Base-by-base conservation (phyloP, 352 stramenopile genomes). In the Globisporangium paroecandrum region DNA sequence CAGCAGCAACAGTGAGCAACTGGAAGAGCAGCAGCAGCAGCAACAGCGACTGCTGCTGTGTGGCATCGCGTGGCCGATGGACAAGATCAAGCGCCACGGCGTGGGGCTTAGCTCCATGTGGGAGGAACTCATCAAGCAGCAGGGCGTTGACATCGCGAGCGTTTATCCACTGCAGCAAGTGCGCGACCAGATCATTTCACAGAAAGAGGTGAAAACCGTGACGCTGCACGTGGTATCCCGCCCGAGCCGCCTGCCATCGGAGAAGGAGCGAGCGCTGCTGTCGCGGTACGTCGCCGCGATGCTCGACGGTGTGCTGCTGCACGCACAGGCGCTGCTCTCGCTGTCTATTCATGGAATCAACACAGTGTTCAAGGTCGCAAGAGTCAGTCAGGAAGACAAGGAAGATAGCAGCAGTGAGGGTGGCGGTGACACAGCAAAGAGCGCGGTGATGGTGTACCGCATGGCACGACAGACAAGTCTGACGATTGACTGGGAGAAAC, bases 101-200 rank as follows among this genome's bases (percentile, higher is more conserved):
- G 78, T 92, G 10, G 86, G 83, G 55, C 66, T 94, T 3, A 90
- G 81, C 74, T 78, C 72, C 64, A 86, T 94, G 71, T 94, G 86
- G 86, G 85, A 91, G 69, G 75, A 74, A 8, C 71, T 76, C 36
- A 66, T 89, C 1, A 58, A 34, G 4, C 56, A 69, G 27, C 55
- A 74, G 65, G 27, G 68, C 22, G 70, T 51, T 18, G 71, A 75
- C 9, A 69, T 61, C n/a, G 75, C 83, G 13, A 60, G 74, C 20
- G 63, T 78, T 32, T 24, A 82, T 20, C 46, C 69, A 24, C 32
- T 69, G n/a, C 47, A 68, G 24, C 64, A 77, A 18, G 66, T 69
- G 43, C 67, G 46, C 27, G 24, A 9, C 10, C 27, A 15, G 55
- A 18, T 66, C 18, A 47, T 74, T 7, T 53, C 51, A 46, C 62